Evolutionary conservation across 164 flowering plant genomes (phyloP), one percentile per base, ranked within the genome.

Genomic region (Nymphaea colorata): DNA sequence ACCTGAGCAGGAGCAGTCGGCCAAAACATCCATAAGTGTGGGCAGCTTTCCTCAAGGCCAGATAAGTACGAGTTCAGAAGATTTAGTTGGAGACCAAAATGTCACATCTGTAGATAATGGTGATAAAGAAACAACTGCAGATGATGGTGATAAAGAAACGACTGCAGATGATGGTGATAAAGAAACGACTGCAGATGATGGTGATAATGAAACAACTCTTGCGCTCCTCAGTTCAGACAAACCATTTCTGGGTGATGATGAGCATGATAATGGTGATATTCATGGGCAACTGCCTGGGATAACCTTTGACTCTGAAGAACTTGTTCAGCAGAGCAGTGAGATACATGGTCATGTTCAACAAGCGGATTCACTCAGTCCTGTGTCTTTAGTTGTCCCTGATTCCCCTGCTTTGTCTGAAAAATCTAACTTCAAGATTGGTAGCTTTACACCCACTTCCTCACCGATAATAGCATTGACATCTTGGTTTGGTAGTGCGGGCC

Each of bases 1-100:
- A 81, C 96, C 91, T 72, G 98, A 90, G 11, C 89, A 87, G 65
- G 99, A 88, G 53, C 87, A 85, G 79, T 88, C 96, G 68, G 76
- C 62, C 47, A 85, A 84, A 79, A 88, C 90, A 63, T 88, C 92
- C 64, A 80, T 82, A 66, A 90, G 95, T 75, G 74, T 81, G 74
- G 92, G 88, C 75, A 92, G 95, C 83, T 90, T 83, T 71, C 86
- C 93, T 64, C 88, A 72, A 62, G 94, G 72, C 36, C 96, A 89
- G 79, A 84, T 74, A 64, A 92, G 98, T 78, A 69, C 89, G 42
- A 85, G 91, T 77, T 92, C 97, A 53, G 98, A 86, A 65, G 95
- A 87, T 62, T 74, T 72, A 72, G 69, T 74, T 66, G 68, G 72
- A 45, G 65, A 78, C n/a, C 64, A 70, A 59, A 74, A 70, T 67